Evolutionary conservation across 2,329 filamentous ascomycete genomes (phyloP).

Genomic region (Rutstroemia sp.): DNA sequence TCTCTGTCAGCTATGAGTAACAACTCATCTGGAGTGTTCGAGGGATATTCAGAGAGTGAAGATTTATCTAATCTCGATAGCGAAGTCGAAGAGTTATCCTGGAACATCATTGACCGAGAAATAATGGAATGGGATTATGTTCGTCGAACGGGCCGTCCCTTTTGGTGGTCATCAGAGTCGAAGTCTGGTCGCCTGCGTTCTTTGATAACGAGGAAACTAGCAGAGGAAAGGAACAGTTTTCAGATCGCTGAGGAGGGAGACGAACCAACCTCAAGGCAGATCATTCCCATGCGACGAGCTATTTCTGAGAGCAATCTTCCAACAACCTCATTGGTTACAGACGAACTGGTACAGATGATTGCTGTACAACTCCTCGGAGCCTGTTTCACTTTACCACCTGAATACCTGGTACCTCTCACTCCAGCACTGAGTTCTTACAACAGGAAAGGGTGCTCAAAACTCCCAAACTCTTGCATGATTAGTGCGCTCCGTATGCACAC

Average conservation of each 20-base stretch:
- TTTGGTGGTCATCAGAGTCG: constrained; percentile 28
- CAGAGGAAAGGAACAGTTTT: neutral
- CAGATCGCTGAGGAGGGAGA: neutral
- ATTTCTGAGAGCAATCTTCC: constrained; percentile 18
- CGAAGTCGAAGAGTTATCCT: constrained; percentile 16
- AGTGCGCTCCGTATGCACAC: constrained; percentile 29
- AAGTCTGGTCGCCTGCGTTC: constrained; percentile 16
- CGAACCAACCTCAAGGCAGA: neutral
- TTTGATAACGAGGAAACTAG: constrained; percentile 2
- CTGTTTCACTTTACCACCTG: constrained; percentile 27
- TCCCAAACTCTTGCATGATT: constrained; percentile 24
- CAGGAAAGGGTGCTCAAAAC: neutral
- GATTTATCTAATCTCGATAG: constrained; percentile 2
- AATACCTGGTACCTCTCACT: constrained; percentile 10
- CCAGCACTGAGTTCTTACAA: constrained; percentile 3
- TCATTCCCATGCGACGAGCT: neutral
- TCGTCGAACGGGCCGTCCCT: constrained; percentile 25
- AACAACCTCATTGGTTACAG: constrained; percentile 10
- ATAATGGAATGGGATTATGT: constrained; percentile 28
- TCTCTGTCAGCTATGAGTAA: constrained; percentile 25
- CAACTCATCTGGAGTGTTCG: constrained; percentile 8
- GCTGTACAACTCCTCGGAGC: constrained; percentile 27
- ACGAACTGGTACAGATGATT: constrained; percentile 27
- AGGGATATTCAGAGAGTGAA: constrained; percentile 11
- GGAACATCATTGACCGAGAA: constrained; percentile 26